Evolutionary conservation across 768 basidiomycete genomes (phyloP).

Genomic region (Trametopsis cervina): DNA sequence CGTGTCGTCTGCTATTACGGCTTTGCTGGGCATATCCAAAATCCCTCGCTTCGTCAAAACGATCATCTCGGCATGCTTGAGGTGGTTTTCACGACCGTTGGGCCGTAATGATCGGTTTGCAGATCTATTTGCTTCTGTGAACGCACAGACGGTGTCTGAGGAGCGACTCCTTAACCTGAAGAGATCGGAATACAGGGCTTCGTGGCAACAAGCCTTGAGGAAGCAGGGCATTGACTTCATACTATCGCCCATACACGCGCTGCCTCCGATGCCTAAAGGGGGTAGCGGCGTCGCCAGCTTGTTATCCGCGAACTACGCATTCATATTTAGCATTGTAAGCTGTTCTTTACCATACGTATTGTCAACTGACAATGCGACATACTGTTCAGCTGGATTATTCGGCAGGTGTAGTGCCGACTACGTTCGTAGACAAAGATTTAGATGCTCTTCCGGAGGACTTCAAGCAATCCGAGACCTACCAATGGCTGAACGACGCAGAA

Average conservation of each 20-base stretch:
- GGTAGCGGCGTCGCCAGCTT: constrained; percentile 25
- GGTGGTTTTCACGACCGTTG: constrained; percentile 19
- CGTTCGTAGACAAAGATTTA: constrained; percentile 26
- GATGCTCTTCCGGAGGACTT: constrained; percentile 26
- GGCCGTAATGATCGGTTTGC: constrained; percentile 25
- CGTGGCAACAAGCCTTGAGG: constrained; percentile 20
- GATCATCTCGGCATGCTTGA: constrained; percentile 17
- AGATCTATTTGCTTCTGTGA: constrained; percentile 16
- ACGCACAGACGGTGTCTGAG: constrained; percentile 16
- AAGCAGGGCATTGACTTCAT: constrained; percentile 29
- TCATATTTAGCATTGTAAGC: constrained; percentile 41
- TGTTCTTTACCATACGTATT: constrained; percentile 6
- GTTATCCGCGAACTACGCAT: constrained; percentile 26
- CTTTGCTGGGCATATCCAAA: constrained; percentile 11
- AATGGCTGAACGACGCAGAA: constrained; percentile 30
- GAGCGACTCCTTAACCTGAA: constrained; percentile 19
- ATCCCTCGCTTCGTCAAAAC: constrained; percentile 22
- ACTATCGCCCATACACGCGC: constrained; percentile 31
- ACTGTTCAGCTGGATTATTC: constrained; percentile 35
- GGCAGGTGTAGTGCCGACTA: constrained; percentile 40
- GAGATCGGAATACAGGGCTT: constrained; percentile 21
- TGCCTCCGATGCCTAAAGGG: constrained; percentile 31
- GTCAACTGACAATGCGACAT: background rate
- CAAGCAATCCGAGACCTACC: constrained; percentile 17
- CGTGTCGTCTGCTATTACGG: too few relatives aligned